Evolutionary conservation across 768 basidiomycete species (phyloP).

Genomic region (Mycena latifolia): DNA sequence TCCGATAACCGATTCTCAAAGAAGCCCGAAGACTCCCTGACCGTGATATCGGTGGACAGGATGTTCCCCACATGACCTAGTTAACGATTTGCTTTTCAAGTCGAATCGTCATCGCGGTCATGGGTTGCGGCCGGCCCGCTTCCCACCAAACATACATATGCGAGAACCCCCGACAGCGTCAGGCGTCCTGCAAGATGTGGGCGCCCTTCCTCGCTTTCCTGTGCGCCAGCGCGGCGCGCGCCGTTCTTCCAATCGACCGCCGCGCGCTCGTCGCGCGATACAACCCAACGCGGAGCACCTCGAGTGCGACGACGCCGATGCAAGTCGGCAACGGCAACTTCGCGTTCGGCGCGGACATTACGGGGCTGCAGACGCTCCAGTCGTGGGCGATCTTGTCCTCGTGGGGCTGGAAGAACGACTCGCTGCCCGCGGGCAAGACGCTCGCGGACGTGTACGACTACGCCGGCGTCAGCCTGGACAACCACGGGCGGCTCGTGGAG

Average conservation of each 20-base stretch:
- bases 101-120: slow-evolving; percentile 17
- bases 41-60: too few relatives aligned
- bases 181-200: slow-evolving; percentile 24
- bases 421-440: slow-evolving; percentile 58
- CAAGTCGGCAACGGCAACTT: slow-evolving; percentile 75
- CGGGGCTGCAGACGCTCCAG: slow-evolving; percentile 68
- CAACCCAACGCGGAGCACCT: slow-evolving; percentile 64
- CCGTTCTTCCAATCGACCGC: slow-evolving; percentile 51
- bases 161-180: slow-evolving; percentile 1
- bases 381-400: slow-evolving; percentile 68
- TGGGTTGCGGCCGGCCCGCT: slow-evolving; percentile 28
- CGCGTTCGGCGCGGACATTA: slow-evolving; percentile 70
- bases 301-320: slow-evolving; percentile 61
- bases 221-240: slow-evolving; percentile 6
- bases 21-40: too few relatives aligned
- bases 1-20: too few relatives aligned
- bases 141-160: slow-evolving; percentile 1
- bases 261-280: slow-evolving; percentile 59
- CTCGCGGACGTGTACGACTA: slow-evolving; percentile 59
- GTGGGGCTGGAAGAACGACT: slow-evolving; percentile 75
- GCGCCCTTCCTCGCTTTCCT: slow-evolving; percentile 10
- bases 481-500: slow-evolving; percentile 61
- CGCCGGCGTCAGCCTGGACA: slow-evolving; percentile 62
- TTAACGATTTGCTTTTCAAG: too few relatives aligned
- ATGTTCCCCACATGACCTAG: too few relatives aligned